Evolutionary conservation across 2,329 filamentous ascomycete genomes (phyloP).

Genomic region (Magnaporthales sp.): DNA sequence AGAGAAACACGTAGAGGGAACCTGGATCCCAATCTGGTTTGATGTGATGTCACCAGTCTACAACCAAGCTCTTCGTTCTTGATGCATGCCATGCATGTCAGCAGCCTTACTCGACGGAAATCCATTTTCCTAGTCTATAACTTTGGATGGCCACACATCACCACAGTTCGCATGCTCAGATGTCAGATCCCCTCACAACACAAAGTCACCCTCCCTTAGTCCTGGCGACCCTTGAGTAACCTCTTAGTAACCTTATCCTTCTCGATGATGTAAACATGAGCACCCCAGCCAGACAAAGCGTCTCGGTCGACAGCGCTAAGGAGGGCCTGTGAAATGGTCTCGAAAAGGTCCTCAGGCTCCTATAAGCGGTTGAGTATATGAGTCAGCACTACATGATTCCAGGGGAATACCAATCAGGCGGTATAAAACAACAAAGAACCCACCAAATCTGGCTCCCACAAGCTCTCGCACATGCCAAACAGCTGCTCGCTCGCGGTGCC

Average conservation of each 20-base stretch:
- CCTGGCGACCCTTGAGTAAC: constrained; percentile 94
- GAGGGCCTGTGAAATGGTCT: constrained; percentile 93
- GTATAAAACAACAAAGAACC: constrained; percentile 20
- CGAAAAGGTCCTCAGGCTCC: constrained; percentile 91
- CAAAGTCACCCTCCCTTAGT: constrained; percentile 42
- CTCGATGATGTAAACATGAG: constrained; percentile 98
- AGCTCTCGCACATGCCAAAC: constrained; percentile 95
- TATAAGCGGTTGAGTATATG: constrained; percentile 22
- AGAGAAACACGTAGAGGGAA: neutral
- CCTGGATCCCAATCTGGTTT: neutral
- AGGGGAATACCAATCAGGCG: neutral
- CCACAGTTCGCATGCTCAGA: neutral
- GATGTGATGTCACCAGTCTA: neutral
- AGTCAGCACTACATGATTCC: constrained; percentile 8
- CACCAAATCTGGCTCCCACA: constrained; percentile 97
- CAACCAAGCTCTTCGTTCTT: neutral
- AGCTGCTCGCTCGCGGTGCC: constrained; percentile 95
- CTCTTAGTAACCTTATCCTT: constrained; percentile 99
- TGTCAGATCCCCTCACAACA: neutral
- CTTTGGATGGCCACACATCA: neutral
- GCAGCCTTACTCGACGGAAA: neutral
- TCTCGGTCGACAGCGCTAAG: constrained; percentile 95
- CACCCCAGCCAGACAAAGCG: constrained; percentile 94
- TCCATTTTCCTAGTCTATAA: neutral
- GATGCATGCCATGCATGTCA: neutral